Evolutionary conservation across 805 yeast genomes (phyloP), one percentile per base, ranked within the genome.

Genomic region (Alloascoidea africana): DNA sequence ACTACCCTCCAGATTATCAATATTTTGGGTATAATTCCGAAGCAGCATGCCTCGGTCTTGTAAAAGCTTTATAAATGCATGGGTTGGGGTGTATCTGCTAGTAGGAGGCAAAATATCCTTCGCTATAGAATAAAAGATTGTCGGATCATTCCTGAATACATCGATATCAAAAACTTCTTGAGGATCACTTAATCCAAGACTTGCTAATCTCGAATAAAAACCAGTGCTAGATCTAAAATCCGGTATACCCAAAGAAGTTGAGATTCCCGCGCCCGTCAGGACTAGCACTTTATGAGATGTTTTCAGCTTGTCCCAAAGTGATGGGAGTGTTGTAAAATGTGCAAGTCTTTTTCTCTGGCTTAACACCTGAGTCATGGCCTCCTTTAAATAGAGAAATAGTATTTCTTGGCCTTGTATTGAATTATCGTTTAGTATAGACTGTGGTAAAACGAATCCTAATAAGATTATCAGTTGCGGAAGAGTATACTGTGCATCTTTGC

Each of bases 151-250:
- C 45, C 65, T 65, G 59, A 86, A 86, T n/a, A 73, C 63, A 16
- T 65, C 65, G 35, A 81, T 58, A 49, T 82, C 84, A 54, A 86
- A 86, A 33, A 85, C 95, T 47, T 83, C 91, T 52, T 86, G 96
- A 0, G 96, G 96, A 48, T 86, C 96, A 36, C 68, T 70, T 27
- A 86, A 58, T 0, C 91, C 86, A 39, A 83, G 55, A 47, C 70
- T 68, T 38, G 67, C 65, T 46, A 87, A 66, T 47, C 69, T 70
- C 1, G 83, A 66, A 55, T 86, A 86, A 39, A 86, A 69, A 36
- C 96, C 96, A 44, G 77, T 66, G n/a, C 83, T 74, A 0, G 95
- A 84, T 51, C 96, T 68, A 58, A 86, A 85, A 58, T 85, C 96
- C 0, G 96, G 96, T 38, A 85, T 86, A 4, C 96, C 96, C 39